Evolutionary conservation across 495 filamentous ascomycete genomes (phyloP), one percentile per base, ranked within the genome.

Genomic region (Trichodelitschia bisporula): DNA sequence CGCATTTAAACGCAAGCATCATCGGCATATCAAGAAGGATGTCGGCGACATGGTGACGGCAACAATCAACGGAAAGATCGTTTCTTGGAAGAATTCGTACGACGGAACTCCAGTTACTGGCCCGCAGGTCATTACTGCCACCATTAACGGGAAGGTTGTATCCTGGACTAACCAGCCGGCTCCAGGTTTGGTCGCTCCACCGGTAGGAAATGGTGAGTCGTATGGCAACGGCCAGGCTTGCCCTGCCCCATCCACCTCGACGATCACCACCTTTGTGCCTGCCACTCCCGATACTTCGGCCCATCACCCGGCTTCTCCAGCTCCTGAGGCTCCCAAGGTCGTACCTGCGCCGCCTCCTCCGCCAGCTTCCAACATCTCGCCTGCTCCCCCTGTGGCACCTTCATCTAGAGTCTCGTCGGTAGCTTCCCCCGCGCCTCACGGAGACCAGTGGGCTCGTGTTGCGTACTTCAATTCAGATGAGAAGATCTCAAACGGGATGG

Each of bases 121-220:
- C n/a, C n/a, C n/a, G n/a, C n/a, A n/a, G n/a, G n/a, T n/a, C n/a
- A n/a, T 77, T 19, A 55, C 53, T 18, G 69, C 66, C 28, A 64
- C 57, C 26, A 76, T 80, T 35, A 52, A 72, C 35, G 71, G 72
- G 35, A 41, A 62, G 29, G 45, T 62, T 28, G 56, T 58, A 18
- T 60, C 61, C 10, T 78, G 70, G 70, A 48, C 54, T 38, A 78
- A 78, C 55, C 46, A 64, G 32, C n/a, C n/a, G n/a, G n/a, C n/a
- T n/a, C n/a, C n/a, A n/a, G n/a, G n/a, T n/a, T n/a, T n/a, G n/a
- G n/a, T n/a, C n/a, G n/a, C n/a, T n/a, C n/a, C n/a, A n/a, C n/a
- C n/a, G n/a, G n/a, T n/a, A n/a, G n/a, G n/a, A n/a, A n/a, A n/a
- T n/a, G n/a, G n/a, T n/a, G n/a, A n/a, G n/a, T n/a, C n/a, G n/a